Base-by-base conservation (phyloP, 352 stramenopile genomes). In the Phytophthora sansomeana region DNA sequence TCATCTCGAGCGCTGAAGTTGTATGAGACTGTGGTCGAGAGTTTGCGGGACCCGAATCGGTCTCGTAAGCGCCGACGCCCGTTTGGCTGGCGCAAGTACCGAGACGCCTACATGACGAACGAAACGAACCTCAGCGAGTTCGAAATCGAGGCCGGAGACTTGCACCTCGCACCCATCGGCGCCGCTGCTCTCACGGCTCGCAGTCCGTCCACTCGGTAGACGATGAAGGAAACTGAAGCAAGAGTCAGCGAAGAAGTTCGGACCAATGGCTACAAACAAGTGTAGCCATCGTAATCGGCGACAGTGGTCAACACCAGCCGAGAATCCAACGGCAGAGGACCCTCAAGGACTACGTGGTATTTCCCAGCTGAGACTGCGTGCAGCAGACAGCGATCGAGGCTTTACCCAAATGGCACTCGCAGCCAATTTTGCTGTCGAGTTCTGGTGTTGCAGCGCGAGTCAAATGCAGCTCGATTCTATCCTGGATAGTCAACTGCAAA, bases 111-210 rank as follows among this genome's bases (percentile, higher is more conserved):
- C 54, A 58, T 56, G 41, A 56, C 26, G 21, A 77, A 77, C 54
- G 62, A 69, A 48, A 77, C 64, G 21, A 77, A 74, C 39, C 58
- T 86, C 9, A 72, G 76, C 24, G 81, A 89, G 44, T 91, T 91
- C 30, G 69, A 88, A 58, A 86, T 91, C 32, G 76, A 88, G 17
- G 80, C 81, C 13, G 78, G 81, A 16, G 81, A 91, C 28, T 19
- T 55, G 36, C 16, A 56, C 39, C 19, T 72, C 19, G 47, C 64
- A 9, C 58, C 64, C 1, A 63, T 8, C 13, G 35, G 24, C 11
- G 48, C 47, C 8, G 38, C 47, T 9, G 38, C 16, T 4, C 41
- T 60, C 16, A 41, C 48, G 1, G 38, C 29, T 41, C 29, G 26
- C 6, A 62, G 24, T n/a, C 32, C 58, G 17, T 41, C 35, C 35